Evolutionary conservation across 2,329 filamentous ascomycete species (phyloP).

Genomic region (Stemphylium beticola): DNA sequence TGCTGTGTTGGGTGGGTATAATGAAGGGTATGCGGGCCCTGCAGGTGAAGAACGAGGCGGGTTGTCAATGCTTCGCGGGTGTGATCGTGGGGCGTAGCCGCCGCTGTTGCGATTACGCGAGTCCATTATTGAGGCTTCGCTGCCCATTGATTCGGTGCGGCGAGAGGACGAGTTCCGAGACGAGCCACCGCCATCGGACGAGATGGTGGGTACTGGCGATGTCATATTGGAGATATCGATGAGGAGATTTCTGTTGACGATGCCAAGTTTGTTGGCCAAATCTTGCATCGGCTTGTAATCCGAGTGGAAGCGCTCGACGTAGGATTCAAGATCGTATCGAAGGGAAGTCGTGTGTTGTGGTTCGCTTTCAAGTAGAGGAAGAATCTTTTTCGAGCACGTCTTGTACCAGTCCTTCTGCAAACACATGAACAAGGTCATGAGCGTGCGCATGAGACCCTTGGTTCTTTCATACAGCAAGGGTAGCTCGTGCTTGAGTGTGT

Average conservation of each 20-base stretch:
- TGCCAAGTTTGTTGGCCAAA: slow-evolving; percentile 72
- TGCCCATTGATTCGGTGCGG: slow-evolving; percentile 51
- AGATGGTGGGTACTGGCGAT: slow-evolving; percentile 57
- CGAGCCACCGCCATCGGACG: slow-evolving; percentile 49
- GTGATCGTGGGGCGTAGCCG: slow-evolving; percentile 58
- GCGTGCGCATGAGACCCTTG: slow-evolving; percentile 81
- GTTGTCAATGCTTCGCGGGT: slow-evolving; percentile 35
- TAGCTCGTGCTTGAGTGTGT: slow-evolving; percentile 90
- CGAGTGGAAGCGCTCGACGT: slow-evolving; percentile 76
- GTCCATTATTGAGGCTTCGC: slow-evolving; percentile 43
- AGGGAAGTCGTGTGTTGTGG: slow-evolving; percentile 53
- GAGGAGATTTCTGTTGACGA: slow-evolving; percentile 75
- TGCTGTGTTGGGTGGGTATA: slow-evolving; percentile 25
- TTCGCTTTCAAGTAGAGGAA: slow-evolving; percentile 69
- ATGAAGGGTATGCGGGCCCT: slow-evolving; percentile 30
- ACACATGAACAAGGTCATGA: slow-evolving; percentile 81
- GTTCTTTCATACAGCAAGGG: slow-evolving; percentile 83
- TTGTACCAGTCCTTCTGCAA: slow-evolving; percentile 84
- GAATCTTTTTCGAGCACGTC: slow-evolving; percentile 84
- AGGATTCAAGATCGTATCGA: slow-evolving; percentile 72
- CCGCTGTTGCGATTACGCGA: slow-evolving; percentile 65
- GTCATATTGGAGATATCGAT: slow-evolving; percentile 65
- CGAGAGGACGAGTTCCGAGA: slow-evolving; percentile 53
- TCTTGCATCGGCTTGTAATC: slow-evolving; percentile 77
- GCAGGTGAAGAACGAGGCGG: slow-evolving; percentile 38